A percentile compares a stretch with the other conserved stretches of the same genome.
These are phyloP conservation scores for Populus deltoides DNA, from an alignment of 345 rosid genomes.

Conservation along the genomic window DNA sequence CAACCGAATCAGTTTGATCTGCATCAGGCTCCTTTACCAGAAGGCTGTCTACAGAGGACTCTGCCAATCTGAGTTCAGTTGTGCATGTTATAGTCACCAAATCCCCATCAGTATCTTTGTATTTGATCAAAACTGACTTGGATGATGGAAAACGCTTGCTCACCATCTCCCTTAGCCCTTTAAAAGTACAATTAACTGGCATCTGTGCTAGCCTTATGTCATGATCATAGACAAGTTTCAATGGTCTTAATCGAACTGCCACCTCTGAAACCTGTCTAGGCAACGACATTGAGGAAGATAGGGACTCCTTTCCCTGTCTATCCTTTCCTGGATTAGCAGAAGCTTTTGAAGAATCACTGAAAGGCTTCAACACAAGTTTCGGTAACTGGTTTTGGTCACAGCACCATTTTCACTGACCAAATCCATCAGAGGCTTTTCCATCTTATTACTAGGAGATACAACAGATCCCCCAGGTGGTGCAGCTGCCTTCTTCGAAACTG, in stretches of 20 bases:
- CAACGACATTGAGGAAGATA: constrained; percentile 23
- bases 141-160: constrained; percentile 76
- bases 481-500: constrained; percentile 59
- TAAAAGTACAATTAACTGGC: constrained; percentile 82
- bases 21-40: constrained; percentile 57
- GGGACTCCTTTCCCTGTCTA: constrained; percentile 31
- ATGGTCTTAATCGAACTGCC: constrained; percentile 52
- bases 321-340: constrained; percentile 18
- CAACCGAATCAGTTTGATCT: constrained; percentile 46
- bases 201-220: constrained; percentile 84
- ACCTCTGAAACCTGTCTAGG: constrained; percentile 35
- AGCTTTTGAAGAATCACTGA: constrained; percentile 48
- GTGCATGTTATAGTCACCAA: constrained; percentile 82
- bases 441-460: constrained; percentile 36
- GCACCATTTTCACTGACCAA: constrained; percentile 50
- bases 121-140: constrained; percentile 79
- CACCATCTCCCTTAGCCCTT: constrained; percentile 72
- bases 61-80: constrained; percentile 76
- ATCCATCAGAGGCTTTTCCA: constrained; percentile 46
- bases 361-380: constrained; percentile 58
- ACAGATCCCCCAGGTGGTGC: constrained; percentile 38
- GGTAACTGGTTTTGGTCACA: constrained; percentile 47
- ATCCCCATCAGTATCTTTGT: constrained; percentile 87
- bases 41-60: constrained; percentile 54
- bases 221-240: constrained; percentile 91